Base-by-base conservation (phyloP, 1,284 basidiomycete species). In the Mycena citricolor region DNA sequence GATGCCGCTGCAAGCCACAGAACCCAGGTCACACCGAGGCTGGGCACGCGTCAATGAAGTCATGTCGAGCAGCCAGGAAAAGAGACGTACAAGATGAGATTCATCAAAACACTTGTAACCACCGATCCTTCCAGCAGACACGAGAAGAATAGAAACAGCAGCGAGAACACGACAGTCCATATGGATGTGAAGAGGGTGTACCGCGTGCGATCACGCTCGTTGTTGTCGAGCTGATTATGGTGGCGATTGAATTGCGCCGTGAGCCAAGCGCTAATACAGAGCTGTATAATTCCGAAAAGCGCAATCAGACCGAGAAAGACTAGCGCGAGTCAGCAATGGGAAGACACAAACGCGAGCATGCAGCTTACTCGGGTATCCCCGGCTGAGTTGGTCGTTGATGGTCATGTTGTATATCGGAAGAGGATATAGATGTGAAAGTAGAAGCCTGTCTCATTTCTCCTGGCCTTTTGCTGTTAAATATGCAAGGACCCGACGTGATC, bases 1-100 rank as follows among this genome's bases (percentile, higher is more conserved):
- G 81, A 80, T 4, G 83, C 81, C 4, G 73, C 81, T 2, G 83
- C 76, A 5, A 76, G 72, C 83, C 83, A 86, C 40, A 84, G 67
- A 13, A 82, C 68, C 81, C 85, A 89, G 1, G 85, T 85, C 11
- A 88, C 23, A 42, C 73, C 56, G 42, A 86, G 59, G 62, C 84
- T 87, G 14, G 32, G 23, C 17, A 19, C 19, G 32, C 4, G 48
- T 42, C 7, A 26, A 19, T 24, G 17, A 30, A n/a, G 16, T 29
- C 44, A 33, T 8, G 30, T 28, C 26, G 8, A 47, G n/a, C 19
- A 42, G 17, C n/a, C n/a, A n/a, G n/a, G n/a, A n/a, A n/a, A n/a
- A 46, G 30, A 17, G 3, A 65, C 81, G 54, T 58, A 85, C 84
- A 80, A 86, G 44, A 79, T 51, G 16, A 73, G 61, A 64, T 88